These are phyloP conservation scores for Xylariaceae sp. DNA, from an alignment of 2,329 filamentous ascomycete genomes.

Conservation along the genomic window DNA sequence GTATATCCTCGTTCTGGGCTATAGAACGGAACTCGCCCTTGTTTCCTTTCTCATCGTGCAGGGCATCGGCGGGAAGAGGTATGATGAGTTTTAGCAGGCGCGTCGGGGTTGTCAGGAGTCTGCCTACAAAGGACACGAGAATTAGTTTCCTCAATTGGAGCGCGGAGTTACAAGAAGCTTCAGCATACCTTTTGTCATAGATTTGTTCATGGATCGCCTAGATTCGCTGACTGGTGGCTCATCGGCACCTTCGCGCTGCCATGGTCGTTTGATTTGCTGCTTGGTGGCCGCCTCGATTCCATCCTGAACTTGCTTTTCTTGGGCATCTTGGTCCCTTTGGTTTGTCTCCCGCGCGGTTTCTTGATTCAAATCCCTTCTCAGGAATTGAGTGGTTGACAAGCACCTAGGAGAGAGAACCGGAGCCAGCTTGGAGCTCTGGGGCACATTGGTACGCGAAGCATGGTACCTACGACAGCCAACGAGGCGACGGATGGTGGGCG, in stretches of 20 bases:
- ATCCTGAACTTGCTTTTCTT: slow-evolving; percentile 29
- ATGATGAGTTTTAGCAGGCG: slow-evolving; percentile 68
- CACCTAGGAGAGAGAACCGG: slow-evolving; percentile 4
- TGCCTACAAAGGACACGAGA: slow-evolving; percentile 45
- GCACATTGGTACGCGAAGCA: neutral
- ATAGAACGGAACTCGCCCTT: slow-evolving; percentile 27
- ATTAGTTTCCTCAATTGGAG: neutral
- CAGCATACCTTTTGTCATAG: slow-evolving; percentile 60
- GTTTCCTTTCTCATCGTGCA: slow-evolving; percentile 48
- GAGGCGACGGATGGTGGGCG: slow-evolving; percentile 14
- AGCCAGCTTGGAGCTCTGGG: neutral
- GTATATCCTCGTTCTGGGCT: slow-evolving; percentile 63
- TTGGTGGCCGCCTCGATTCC: slow-evolving; percentile 39
- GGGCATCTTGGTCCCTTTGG: slow-evolving; percentile 21
- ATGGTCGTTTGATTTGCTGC: slow-evolving; percentile 54
- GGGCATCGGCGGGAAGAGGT: slow-evolving; percentile 53
- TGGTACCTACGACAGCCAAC: slow-evolving; percentile 3
- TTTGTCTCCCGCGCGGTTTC: slow-evolving; percentile 24
- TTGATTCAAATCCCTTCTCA: slow-evolving; percentile 10
- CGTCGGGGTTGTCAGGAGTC: slow-evolving; percentile 66
- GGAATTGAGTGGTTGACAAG: slow-evolving; percentile 11
- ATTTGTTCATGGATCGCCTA: slow-evolving; percentile 35
- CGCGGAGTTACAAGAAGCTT: neutral
- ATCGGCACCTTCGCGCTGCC: slow-evolving; percentile 59
- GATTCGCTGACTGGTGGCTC: slow-evolving; percentile 49